These are phyloP conservation scores for Kurtzmaniella natalensis DNA, from an alignment of 1,139 yeast species.

Conservation along the genomic window DNA sequence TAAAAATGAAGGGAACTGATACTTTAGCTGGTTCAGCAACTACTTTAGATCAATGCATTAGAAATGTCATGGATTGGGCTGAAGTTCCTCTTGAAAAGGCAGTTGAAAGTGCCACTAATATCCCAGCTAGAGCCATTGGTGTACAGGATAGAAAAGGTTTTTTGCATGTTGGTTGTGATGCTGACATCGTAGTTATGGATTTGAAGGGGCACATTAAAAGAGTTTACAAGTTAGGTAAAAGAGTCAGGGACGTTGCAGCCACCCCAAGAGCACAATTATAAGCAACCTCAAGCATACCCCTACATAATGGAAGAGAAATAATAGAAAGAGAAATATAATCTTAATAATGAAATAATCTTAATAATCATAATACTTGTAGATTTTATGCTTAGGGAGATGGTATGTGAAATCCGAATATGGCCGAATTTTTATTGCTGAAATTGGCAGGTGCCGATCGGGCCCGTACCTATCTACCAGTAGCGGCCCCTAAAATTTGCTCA, in stretches of 20 bases:
- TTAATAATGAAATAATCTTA: too few relatives aligned
- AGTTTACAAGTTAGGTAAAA: conserved; percentile 50
- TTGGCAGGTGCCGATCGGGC: too few relatives aligned
- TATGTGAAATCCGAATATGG: too few relatives aligned
- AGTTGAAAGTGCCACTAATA: conserved; percentile 52
- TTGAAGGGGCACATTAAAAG: conserved; percentile 40
- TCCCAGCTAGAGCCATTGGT: conserved; percentile 51
- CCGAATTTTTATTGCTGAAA: too few relatives aligned
- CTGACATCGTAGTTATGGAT: conserved; percentile 53
- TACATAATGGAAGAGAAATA: too few relatives aligned
- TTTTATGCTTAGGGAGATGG: too few relatives aligned
- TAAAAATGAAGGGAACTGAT: conserved; percentile 51
- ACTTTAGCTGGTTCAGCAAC: conserved; percentile 66
- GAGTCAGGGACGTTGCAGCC: conserved; percentile 13
- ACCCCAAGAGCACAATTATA: conserved; percentile 7
- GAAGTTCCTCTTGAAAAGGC: conserved; percentile 49
- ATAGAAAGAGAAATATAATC: too few relatives aligned
- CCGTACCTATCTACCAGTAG: too few relatives aligned
- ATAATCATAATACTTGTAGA: too few relatives aligned
- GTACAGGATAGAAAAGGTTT: conserved; percentile 46
- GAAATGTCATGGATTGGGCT: conserved; percentile 54
- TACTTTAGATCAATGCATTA: conserved; percentile 49
- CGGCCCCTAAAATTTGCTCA: too few relatives aligned
- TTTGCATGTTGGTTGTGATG: conserved; percentile 52
- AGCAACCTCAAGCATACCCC: too few relatives aligned